Evolutionary conservation across 2,329 filamentous ascomycete genomes (phyloP).

Genomic region (Nigrospora oryzae): DNA sequence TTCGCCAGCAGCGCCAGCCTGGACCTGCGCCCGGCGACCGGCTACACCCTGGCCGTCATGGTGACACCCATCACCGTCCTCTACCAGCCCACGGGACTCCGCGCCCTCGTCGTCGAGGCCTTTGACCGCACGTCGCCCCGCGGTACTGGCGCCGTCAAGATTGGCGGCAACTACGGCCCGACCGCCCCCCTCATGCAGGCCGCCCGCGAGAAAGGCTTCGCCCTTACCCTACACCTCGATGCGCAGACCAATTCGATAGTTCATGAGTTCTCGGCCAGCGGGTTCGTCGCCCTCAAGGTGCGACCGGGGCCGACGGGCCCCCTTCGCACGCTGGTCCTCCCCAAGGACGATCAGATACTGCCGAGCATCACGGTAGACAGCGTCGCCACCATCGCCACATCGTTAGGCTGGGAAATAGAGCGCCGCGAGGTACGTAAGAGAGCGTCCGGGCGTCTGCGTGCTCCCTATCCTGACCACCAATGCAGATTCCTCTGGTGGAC

Average conservation of each 20-base stretch:
- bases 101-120: slow-evolving; percentile 57
- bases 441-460: neutral
- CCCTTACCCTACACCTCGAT: slow-evolving; percentile 61
- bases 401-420: slow-evolving; percentile 52
- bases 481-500: neutral
- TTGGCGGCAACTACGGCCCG: slow-evolving; percentile 64
- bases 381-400: slow-evolving; percentile 47
- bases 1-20: slow-evolving; percentile 58
- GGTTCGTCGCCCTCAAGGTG: slow-evolving; percentile 56
- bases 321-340: slow-evolving; percentile 37
- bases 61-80: slow-evolving; percentile 60
- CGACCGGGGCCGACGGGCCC: neutral
- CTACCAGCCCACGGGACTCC: slow-evolving; percentile 54
- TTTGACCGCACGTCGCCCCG: slow-evolving; percentile 61
- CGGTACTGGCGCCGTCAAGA: slow-evolving; percentile 57
- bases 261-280: slow-evolving; percentile 62
- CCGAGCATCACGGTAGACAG: slow-evolving; percentile 55
- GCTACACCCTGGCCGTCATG: slow-evolving; percentile 55
- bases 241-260: slow-evolving; percentile 54
- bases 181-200: slow-evolving; percentile 54
- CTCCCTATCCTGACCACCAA: neutral
- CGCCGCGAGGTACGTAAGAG: slow-evolving; percentile 33
- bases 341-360: slow-evolving; percentile 57
- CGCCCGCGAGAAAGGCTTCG: slow-evolving; percentile 52
- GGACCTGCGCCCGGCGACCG: slow-evolving; percentile 53